Conservation (phyloP, 371 early-diverging fungal genomes). For the Mortierella sp. region DNA sequence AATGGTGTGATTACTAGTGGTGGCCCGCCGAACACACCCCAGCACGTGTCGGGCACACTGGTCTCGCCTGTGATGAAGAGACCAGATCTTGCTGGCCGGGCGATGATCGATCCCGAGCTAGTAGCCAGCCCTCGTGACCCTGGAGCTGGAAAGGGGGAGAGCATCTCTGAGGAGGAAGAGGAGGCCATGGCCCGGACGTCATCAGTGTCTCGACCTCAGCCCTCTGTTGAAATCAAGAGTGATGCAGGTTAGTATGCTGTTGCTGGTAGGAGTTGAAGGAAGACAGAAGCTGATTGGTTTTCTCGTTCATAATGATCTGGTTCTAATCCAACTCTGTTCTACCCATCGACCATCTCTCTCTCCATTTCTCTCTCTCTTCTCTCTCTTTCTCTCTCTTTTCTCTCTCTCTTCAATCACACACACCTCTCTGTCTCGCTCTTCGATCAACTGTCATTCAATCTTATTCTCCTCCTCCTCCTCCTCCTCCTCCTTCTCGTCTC, state of each 20-base stretch:
- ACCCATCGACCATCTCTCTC: constrained; percentile 28
- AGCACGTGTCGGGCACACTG: constrained; percentile 18
- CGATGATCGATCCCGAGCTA: constrained; percentile 1
- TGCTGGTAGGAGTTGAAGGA: too few relatives aligned
- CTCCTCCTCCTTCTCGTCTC: background rate
- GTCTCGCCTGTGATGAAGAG: constrained; percentile 35
- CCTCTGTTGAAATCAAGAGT: constrained; percentile 2
- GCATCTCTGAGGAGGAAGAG: background rate
- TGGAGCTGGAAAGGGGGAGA: background rate
- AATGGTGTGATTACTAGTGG: constrained; percentile 43
- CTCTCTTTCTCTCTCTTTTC: constrained; percentile 8
- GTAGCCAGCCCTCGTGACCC: background rate
- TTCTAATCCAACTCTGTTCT: too few relatives aligned
- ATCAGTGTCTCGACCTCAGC: constrained; percentile 20
- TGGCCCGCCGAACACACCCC: constrained; percentile 12
- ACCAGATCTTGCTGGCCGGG: constrained; percentile 24
- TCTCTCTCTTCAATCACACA: constrained; percentile 8
- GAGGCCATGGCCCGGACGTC: constrained; percentile 5
- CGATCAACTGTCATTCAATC: constrained; percentile 1
- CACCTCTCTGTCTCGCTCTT: too few relatives aligned
- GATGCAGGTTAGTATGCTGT: too few relatives aligned
- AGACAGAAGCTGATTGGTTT: too few relatives aligned
- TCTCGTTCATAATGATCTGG: too few relatives aligned
- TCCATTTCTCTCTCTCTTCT: constrained; percentile 17
- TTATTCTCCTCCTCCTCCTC: constrained; percentile 4